A percentile compares a stretch with the other conserved stretches of the same genome.
These are phyloP conservation scores for Flaveria floridana DNA, from an alignment of 140 eudicot species.

Conservation along the genomic window DNA sequence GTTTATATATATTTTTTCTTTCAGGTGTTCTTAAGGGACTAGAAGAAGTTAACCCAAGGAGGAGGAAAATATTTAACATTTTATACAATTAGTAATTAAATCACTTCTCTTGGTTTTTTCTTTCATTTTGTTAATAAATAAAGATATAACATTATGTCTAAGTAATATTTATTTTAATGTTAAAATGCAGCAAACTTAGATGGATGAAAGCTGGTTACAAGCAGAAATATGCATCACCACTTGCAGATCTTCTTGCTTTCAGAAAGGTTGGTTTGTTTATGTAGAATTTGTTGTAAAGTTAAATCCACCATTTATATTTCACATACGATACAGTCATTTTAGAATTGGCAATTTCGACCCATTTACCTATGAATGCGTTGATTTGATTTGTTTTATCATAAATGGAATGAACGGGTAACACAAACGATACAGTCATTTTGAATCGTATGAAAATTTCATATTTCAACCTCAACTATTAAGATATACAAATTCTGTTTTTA, in stretches of 20 bases:
- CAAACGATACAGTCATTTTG: background rate
- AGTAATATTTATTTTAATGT: slow-evolving; percentile 1
- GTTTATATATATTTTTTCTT: slow-evolving; percentile 2
- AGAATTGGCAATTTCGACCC: too few species aligned
- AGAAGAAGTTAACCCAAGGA: slow-evolving; percentile 73
- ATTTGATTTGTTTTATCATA: too few species aligned
- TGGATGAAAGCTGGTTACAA: slow-evolving; percentile 90
- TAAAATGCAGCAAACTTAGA: slow-evolving; percentile 63
- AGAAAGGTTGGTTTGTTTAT: slow-evolving; percentile 51
- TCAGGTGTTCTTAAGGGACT: slow-evolving; percentile 78
- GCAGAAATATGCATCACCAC: slow-evolving; percentile 74
- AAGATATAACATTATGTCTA: background rate
- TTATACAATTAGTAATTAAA: slow-evolving; percentile 66
- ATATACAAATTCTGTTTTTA: background rate
- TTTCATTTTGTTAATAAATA: background rate
- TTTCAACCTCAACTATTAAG: background rate
- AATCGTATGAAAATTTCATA: background rate
- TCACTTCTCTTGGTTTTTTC: slow-evolving; percentile 10
- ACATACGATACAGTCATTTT: background rate
- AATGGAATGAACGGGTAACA: too few species aligned
- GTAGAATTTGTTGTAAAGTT: background rate
- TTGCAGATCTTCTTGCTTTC: slow-evolving; percentile 87
- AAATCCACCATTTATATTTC: background rate
- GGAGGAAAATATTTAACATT: slow-evolving; percentile 69
- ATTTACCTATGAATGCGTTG: too few species aligned